These are phyloP conservation scores for Akanthomyces dipterigenus DNA, from an alignment of 2,329 filamentous ascomycete genomes.

Conservation along the genomic window DNA sequence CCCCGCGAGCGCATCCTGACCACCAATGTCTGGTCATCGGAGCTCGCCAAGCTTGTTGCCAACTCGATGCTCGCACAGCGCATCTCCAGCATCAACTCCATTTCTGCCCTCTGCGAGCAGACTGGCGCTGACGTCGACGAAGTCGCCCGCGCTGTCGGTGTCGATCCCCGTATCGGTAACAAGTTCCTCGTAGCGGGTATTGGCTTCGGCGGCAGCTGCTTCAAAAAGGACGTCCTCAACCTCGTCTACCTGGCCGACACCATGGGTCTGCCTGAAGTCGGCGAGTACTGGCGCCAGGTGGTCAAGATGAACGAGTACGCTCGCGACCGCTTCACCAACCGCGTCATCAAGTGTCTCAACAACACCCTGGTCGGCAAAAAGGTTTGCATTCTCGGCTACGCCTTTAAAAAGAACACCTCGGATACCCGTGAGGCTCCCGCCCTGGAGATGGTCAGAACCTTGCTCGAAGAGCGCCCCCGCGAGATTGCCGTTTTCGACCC, in stretches of 20 bases:
- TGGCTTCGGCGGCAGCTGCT: constrained; percentile 75
- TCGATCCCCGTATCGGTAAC: constrained; percentile 64
- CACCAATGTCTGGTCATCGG: constrained; percentile 70
- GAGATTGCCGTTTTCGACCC: constrained; percentile 66
- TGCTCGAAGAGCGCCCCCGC: constrained; percentile 57
- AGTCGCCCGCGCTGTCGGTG: constrained; percentile 59
- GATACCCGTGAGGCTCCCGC: constrained; percentile 68
- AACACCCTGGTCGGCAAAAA: constrained; percentile 65
- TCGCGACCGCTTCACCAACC: constrained; percentile 58
- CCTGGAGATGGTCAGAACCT: constrained; percentile 57
- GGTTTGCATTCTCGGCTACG: constrained; percentile 65
- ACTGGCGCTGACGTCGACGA: constrained; percentile 71
- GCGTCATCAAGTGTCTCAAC: constrained; percentile 60
- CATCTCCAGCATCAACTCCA: constrained; percentile 73
- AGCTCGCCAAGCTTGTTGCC: constrained; percentile 70
- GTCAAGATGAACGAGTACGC: constrained; percentile 73
- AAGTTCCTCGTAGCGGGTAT: constrained; percentile 69
- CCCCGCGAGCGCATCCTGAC: constrained; percentile 59
- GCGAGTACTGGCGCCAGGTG: constrained; percentile 68
- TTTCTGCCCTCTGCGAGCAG: constrained; percentile 72
- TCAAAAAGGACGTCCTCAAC: constrained; percentile 73
- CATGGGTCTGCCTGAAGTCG: constrained; percentile 63
- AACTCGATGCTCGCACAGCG: constrained; percentile 77
- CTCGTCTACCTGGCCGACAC: constrained; percentile 67
- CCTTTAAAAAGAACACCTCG: constrained; percentile 74